These are phyloP conservation scores for Exophiala spinifera DNA, from an alignment of 2,329 filamentous ascomycete genomes.

Conservation along the genomic window DNA sequence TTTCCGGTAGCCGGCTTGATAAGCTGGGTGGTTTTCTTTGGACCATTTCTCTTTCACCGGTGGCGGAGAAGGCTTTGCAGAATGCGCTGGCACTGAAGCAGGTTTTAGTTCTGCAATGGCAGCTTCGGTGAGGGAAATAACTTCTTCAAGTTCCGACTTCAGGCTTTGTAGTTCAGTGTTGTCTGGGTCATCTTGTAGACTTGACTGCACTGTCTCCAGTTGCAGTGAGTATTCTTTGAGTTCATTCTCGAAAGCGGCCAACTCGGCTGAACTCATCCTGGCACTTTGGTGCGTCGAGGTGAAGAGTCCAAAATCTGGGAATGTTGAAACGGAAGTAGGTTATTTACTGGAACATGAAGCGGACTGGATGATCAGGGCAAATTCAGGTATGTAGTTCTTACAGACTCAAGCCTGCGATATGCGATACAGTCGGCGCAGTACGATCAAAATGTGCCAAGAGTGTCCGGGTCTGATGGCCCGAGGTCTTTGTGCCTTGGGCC, in stretches of 20 bases:
- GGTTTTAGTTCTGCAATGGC: slow-evolving; percentile 77
- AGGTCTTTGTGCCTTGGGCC: too few relatives aligned
- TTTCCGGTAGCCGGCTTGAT: slow-evolving; percentile 58
- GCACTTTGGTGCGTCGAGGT: background rate
- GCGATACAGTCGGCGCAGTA: too few relatives aligned
- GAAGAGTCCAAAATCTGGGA: background rate
- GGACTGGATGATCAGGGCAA: too few relatives aligned
- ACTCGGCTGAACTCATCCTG: slow-evolving; percentile 40
- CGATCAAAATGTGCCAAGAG: too few relatives aligned
- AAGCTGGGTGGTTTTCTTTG: slow-evolving; percentile 75
- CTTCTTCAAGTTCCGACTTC: slow-evolving; percentile 75
- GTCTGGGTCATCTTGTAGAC: slow-evolving; percentile 75
- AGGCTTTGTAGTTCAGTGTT: slow-evolving; percentile 75
- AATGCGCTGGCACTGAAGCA: slow-evolving; percentile 41
- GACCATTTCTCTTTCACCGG: slow-evolving; percentile 71
- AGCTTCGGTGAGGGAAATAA: slow-evolving; percentile 74
- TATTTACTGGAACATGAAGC: too few relatives aligned
- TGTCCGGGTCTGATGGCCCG: too few relatives aligned
- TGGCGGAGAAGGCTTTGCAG: slow-evolving; percentile 47
- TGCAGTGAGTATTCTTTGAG: slow-evolving; percentile 62
- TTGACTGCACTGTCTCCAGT: slow-evolving; percentile 74
- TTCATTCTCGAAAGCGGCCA: slow-evolving; percentile 46
- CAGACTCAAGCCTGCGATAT: too few relatives aligned
- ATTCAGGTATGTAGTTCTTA: too few relatives aligned
- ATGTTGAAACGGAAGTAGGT: background rate